A percentile compares a stretch with the other conserved stretches of the same genome.
These are phyloP conservation scores for Potentilla sterilis DNA, from an alignment of 306 rosid genomes.

Conservation along the genomic window DNA sequence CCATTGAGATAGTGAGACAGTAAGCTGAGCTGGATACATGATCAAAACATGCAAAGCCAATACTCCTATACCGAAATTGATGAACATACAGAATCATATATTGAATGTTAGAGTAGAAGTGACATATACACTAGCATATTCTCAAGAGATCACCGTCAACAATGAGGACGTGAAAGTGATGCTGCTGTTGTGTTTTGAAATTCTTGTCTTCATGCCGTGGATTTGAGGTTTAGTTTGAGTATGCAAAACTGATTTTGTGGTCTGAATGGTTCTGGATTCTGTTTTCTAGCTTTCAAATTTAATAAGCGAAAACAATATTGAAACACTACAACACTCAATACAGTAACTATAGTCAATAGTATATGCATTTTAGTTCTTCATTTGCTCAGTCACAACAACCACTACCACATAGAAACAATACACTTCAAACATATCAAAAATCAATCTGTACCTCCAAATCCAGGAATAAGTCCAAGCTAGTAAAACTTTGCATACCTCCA, in stretches of 20 bases:
- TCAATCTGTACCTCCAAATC: slow-evolving; percentile 77
- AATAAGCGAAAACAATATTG: too few relatives aligned
- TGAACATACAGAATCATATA: not conserved
- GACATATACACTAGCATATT: slow-evolving; percentile 1
- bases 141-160: not conserved
- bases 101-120: not conserved
- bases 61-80: not conserved
- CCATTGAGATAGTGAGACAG: not conserved
- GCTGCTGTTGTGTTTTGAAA: not conserved
- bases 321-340: too few relatives aligned
- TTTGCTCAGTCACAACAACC: too few relatives aligned
- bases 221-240: not conserved
- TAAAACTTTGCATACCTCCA: slow-evolving; percentile 32
- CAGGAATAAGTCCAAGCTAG: slow-evolving; percentile 85
- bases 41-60: not conserved
- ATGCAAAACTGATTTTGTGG: not conserved
- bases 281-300: not conserved
- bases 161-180: not conserved
- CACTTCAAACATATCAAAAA: too few relatives aligned
- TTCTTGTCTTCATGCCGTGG: not conserved
- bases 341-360: too few relatives aligned
- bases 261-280: too few relatives aligned
- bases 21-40: not conserved
- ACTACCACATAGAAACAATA: too few relatives aligned
- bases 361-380: too few relatives aligned